Evolutionary conservation across 2,329 filamentous ascomycete species (phyloP), one percentile per base, ranked within the genome.

Genomic region (Pyrenophora seminiperda): DNA sequence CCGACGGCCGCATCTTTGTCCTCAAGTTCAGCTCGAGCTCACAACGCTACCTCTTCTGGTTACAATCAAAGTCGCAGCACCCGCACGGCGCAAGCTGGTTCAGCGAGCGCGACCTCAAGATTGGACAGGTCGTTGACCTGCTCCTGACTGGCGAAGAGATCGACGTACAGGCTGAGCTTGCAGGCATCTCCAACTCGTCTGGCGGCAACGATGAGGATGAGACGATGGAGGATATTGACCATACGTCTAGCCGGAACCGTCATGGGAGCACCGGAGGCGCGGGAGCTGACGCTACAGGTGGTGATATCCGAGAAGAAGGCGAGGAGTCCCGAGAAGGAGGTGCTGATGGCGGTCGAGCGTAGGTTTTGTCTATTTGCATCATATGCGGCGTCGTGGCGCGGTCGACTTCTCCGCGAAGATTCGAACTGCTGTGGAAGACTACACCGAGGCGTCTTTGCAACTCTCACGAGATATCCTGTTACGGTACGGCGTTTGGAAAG

Each of bases 331-430:
- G 95, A 77, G 91, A 96, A 76, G 94, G 93, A 53, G 94, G 95
- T 72, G 91, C 91, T 64, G 94, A 97, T 77, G 94, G 95, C 70
- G 95, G 90, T 78, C 86, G 94, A 97, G 94, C 93, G 94, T 99
- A 97, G 93, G 95, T 99, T 76, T 76, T 50, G 51, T 67, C 50
- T 53, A 52, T 62, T 65, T 63, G 53, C 62, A 61, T 57, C 44
- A 54, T 56, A 62, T 62, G 55, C 55, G 58, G 58, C 67, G 69
- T 70, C 68, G 67, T 67, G 69, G 69, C 68, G 62, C 65, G 59
- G 62, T 68, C 63, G 58, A 67, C 51, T 58, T 64, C 33, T 56
- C 64, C 46, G 61, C 44, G 52, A 56, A 45, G 19, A 53, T 59
- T 46, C 54, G 40, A 47, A 49, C 55, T 47, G 54, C 56, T 52